Evolutionary conservation across 768 basidiomycete species (phyloP).

Genomic region (Tulasnella sp.): DNA sequence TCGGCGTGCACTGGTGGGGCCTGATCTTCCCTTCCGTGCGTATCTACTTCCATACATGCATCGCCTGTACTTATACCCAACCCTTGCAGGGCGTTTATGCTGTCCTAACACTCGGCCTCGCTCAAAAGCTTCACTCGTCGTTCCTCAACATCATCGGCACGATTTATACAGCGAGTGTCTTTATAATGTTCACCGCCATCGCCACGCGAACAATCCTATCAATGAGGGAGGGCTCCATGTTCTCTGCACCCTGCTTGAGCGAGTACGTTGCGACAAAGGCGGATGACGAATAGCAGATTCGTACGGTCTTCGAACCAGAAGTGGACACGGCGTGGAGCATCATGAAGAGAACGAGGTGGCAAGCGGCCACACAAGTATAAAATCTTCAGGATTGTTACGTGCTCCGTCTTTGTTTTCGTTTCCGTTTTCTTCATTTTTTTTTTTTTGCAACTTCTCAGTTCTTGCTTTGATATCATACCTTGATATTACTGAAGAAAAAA

Average conservation of each 20-base stretch:
- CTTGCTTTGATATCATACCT: too few relatives aligned
- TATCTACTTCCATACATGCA: conserved; percentile 4
- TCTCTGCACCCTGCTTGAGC: conserved; percentile 9
- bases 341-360: too few relatives aligned
- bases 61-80: neutral
- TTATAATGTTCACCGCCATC: conserved; percentile 13
- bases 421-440: too few relatives aligned
- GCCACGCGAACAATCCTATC: neutral
- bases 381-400: too few relatives aligned
- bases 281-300: too few relatives aligned
- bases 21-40: conserved; percentile 61
- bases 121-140: conserved; percentile 36
- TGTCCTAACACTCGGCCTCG: conserved; percentile 47
- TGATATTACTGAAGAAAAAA: too few relatives aligned
- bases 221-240: neutral
- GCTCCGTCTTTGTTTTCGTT: too few relatives aligned
- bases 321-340: too few relatives aligned
- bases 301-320: too few relatives aligned
- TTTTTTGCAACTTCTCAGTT: too few relatives aligned
- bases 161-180: conserved; percentile 30
- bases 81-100: conserved; percentile 39
- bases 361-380: too few relatives aligned
- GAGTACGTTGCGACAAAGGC: neutral
- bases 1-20: conserved; percentile 54
- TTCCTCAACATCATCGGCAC: conserved; percentile 51